Evolutionary conservation across 75 land plant species (phyloP).

Genomic region (Azolla pinnata): DNA sequence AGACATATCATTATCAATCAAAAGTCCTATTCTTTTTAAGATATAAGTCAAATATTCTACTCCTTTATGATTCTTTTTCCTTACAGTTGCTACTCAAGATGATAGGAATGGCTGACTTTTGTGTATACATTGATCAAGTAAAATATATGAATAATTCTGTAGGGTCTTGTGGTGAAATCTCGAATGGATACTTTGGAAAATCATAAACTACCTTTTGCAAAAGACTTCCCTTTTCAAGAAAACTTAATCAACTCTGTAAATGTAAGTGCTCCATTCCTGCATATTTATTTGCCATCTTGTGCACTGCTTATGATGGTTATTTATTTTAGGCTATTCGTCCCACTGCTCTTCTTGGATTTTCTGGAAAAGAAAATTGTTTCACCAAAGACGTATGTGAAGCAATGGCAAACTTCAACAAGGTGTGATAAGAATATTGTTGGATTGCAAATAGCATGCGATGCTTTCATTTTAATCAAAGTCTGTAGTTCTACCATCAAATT

Average conservation of each 20-base stretch:
- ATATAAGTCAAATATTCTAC: no score
- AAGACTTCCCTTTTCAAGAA: not conserved
- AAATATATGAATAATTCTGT: not conserved
- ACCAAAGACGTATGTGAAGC: conserved; percentile 3
- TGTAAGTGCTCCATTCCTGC: not conserved
- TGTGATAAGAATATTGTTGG: not conserved
- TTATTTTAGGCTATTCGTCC: conserved; percentile 1
- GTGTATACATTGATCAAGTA: not conserved
- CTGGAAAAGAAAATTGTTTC: conserved; percentile 1
- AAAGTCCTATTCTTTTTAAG: no score
- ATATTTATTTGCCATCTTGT: not conserved
- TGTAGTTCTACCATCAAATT: no score
- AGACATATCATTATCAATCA: no score
- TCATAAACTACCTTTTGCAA: conserved; percentile 5
- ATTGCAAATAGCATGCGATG: no score
- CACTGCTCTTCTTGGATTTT: conserved; percentile 3
- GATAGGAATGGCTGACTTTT: not conserved
- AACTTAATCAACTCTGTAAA: conserved; percentile 2
- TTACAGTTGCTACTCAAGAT: not conserved
- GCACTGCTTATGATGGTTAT: not conserved
- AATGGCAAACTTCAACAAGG: not conserved
- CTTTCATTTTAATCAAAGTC: no score
- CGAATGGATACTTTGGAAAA: conserved; percentile 4
- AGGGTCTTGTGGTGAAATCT: conserved; percentile 4
- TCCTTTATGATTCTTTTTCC: no score